Evolutionary conservation across 2,329 filamentous ascomycete species (phyloP).

Genomic region (Fusarium torreyae): DNA sequence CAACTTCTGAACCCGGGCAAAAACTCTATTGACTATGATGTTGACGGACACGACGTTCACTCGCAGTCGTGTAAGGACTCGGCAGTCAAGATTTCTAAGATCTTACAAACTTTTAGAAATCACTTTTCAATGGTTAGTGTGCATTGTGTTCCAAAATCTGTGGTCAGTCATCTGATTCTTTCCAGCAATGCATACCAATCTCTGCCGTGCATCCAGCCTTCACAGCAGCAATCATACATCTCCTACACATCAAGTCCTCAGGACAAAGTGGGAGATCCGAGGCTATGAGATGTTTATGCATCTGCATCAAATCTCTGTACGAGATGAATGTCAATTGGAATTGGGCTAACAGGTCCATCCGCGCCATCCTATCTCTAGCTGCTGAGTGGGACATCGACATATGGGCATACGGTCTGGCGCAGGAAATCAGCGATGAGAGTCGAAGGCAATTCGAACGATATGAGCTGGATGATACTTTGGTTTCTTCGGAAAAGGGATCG

Average conservation of each 20-base stretch:
- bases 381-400: constrained; percentile 34
- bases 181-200: constrained; percentile 28
- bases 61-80: constrained; percentile 31
- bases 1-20: constrained; percentile 16
- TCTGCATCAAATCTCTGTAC: constrained; percentile 32
- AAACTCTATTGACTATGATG: constrained; percentile 27
- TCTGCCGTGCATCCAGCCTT: constrained; percentile 38
- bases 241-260: constrained; percentile 26
- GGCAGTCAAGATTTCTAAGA: constrained; percentile 28
- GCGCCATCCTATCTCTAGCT: constrained; percentile 32
- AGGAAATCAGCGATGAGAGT: constrained; percentile 30
- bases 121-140: constrained; percentile 30
- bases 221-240: constrained; percentile 38
- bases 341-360: constrained; percentile 37
- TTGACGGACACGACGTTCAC: constrained; percentile 35
- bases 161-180: neutral
- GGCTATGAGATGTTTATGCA: constrained; percentile 28
- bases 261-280: constrained; percentile 1
- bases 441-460: constrained; percentile 34
- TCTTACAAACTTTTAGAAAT: constrained; percentile 36
- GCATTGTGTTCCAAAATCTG: accelerated
- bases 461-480: constrained; percentile 16
- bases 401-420: constrained; percentile 21
- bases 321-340: constrained; percentile 43
- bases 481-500: neutral